Percentiles rank a stretch among this genome's conserved stretches.
phyloP scores from a whole-genome alignment of 495 filamentous ascomycete species.

The Podospora conica region DNA sequence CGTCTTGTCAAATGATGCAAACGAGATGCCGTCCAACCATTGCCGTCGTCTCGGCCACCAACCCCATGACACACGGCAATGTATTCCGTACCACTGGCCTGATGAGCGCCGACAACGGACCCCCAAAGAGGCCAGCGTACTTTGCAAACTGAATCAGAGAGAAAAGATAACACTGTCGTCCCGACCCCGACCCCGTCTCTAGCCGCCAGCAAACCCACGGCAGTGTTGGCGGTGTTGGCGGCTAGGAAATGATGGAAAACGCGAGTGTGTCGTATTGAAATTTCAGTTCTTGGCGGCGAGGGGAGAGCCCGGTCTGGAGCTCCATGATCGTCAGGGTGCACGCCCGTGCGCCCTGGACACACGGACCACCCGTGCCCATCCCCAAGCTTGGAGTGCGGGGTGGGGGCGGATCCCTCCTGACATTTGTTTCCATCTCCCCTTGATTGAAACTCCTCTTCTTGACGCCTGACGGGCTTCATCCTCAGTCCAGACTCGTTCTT shows the following conservation, averaged over 20 bases:
- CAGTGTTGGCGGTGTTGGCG: not conserved
- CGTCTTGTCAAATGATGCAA: not conserved
- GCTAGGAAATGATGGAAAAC: not conserved
- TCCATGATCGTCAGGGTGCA: not conserved
- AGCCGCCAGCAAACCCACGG: not conserved
- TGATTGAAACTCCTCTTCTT: not conserved
- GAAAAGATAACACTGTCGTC: not conserved
- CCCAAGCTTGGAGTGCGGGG: not conserved
- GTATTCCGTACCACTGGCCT: not conserved
- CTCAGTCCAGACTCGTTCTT: too few relatives aligned
- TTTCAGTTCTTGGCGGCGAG: not conserved
- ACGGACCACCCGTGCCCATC: not conserved
- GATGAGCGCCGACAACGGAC: not conserved
- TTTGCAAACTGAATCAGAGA: not conserved
- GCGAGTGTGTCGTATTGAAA: not conserved
- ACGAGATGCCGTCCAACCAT: not conserved
- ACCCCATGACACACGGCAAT: not conserved
- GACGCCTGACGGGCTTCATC: too few relatives aligned
- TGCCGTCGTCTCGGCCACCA: not conserved
- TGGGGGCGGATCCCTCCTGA: not conserved
- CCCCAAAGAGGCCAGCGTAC: not conserved
- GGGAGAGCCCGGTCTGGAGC: not conserved
- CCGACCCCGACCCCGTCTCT: not conserved
- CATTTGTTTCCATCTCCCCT: not conserved
- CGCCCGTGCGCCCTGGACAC: not conserved